A percentile compares a stretch with the other conserved stretches of the same genome.
Conservation (phyloP, 192 early-diverging fungal species). For the Kickxella alabastrina region DNA sequence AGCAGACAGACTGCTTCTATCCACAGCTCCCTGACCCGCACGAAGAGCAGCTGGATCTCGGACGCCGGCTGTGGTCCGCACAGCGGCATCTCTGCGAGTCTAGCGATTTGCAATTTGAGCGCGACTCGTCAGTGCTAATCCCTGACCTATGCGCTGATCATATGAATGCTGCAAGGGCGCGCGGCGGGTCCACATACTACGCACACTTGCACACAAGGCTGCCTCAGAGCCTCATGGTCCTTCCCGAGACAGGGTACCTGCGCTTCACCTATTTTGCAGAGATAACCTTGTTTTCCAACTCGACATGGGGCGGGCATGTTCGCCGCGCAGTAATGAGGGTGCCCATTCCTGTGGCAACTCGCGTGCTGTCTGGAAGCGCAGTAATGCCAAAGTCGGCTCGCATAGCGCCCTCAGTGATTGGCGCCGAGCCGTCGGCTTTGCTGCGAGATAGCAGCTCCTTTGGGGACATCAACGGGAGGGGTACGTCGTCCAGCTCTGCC, state of each 20-base stretch:
- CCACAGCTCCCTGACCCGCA: conserved; percentile 35
- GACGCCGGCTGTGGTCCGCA: conserved; percentile 36
- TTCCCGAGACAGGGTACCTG: conserved; percentile 37
- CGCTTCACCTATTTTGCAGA: conserved; percentile 29
- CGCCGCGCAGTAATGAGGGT: conserved; percentile 13
- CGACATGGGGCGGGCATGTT: conserved; percentile 29
- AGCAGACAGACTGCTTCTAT: conserved; percentile 51
- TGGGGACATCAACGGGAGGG: no score
- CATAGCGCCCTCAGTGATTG: not conserved
- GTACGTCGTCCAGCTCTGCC: conserved; percentile 12
- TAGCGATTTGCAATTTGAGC: conserved; percentile 27
- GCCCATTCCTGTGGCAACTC: conserved; percentile 32
- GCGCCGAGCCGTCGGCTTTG: no score
- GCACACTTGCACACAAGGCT: conserved; percentile 21
- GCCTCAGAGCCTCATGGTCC: conserved; percentile 12
- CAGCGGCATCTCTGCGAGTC: conserved; percentile 9
- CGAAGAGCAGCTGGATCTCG: conserved; percentile 47
- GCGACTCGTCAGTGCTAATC: conserved; percentile 20
- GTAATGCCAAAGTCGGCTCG: not conserved
- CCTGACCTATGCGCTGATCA: conserved; percentile 29
- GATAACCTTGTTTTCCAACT: conserved; percentile 16
- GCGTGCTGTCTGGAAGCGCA: conserved; percentile 16
- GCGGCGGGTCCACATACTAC: conserved; percentile 19
- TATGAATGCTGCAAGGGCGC: conserved; percentile 13
- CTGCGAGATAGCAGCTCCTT: no score